Percentiles rank a stretch among this genome's conserved stretches.
Evolutionary conservation across 2,329 filamentous ascomycete species (phyloP).

Genomic region (Coniochaeta prunicola): DNA sequence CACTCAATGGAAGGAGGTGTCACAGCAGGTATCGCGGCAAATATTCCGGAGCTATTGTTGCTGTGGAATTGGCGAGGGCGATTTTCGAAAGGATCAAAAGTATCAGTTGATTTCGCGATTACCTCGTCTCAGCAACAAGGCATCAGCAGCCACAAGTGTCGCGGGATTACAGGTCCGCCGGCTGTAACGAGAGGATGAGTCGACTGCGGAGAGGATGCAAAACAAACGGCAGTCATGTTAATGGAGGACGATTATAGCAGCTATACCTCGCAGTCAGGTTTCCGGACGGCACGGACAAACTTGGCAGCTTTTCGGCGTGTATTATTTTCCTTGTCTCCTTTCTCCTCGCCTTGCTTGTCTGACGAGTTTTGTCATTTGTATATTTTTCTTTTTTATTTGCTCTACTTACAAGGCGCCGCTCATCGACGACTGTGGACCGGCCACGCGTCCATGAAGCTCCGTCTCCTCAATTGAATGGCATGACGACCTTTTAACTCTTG

Average conservation of each 20-base stretch:
- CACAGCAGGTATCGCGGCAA: background rate
- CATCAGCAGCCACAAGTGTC: background rate
- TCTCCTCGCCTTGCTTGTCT: conserved; percentile 9
- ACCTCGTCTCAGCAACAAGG: background rate
- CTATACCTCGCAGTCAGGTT: conserved; percentile 13
- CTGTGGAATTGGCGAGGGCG: background rate
- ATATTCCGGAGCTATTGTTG: background rate
- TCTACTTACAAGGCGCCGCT: background rate
- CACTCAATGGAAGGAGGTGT: background rate
- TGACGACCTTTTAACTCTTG: background rate
- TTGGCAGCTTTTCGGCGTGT: conserved; percentile 22
- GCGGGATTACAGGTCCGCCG: background rate
- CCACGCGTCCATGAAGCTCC: background rate
- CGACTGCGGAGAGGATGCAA: background rate
- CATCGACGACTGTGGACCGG: background rate
- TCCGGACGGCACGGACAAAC: conserved; percentile 12
- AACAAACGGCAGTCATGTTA: background rate
- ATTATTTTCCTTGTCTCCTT: conserved; percentile 19
- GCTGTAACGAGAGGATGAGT: background rate
- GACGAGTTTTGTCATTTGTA: conserved; percentile 10
- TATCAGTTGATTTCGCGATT: background rate
- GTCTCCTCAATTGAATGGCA: background rate
- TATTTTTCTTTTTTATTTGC: conserved; percentile 10
- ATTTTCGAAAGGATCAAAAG: background rate
- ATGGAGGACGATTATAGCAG: conserved; percentile 16